phyloP scores from a whole-genome alignment of 2,329 filamentous ascomycete species.

The Pseudocercospora fijiensis region DNA sequence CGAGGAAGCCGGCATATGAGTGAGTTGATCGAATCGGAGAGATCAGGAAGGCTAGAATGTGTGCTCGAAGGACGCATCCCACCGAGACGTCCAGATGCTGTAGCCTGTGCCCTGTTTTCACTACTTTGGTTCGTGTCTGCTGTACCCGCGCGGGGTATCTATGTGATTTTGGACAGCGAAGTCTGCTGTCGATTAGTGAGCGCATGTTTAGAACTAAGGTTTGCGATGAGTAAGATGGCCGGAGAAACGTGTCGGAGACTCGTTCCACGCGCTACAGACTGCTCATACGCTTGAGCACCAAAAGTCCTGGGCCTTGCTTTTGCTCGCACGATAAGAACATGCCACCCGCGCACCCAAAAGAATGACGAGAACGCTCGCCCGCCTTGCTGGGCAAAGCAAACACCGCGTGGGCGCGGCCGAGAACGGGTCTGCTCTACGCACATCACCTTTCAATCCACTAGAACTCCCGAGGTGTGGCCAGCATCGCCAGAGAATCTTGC shows the following conservation, averaged over 20 bases:
- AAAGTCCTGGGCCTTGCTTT: background rate
- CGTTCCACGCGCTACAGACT: background rate
- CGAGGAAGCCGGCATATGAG: background rate
- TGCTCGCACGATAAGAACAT: background rate
- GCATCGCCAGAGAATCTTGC: conserved; percentile 8
- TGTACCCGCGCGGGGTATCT: background rate
- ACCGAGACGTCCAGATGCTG: background rate
- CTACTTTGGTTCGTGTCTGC: background rate
- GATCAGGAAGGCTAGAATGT: background rate
- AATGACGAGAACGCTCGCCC: conserved; percentile 1
- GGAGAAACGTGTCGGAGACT: background rate
- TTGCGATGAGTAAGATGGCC: background rate
- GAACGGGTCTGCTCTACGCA: background rate
- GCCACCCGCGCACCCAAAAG: background rate
- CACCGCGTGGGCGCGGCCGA: conserved; percentile 5
- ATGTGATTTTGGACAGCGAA: no score
- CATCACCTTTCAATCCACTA: conserved; percentile 1
- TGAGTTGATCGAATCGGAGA: background rate
- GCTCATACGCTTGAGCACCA: background rate
- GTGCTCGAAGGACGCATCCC: background rate
- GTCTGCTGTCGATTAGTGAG: no score
- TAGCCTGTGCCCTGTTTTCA: no score
- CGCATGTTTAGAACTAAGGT: no score
- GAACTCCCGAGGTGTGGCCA: conserved; percentile 6
- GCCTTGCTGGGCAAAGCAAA: conserved; percentile 4